Conservation (phyloP, 2,329 filamentous ascomycete genomes). For the Beauveria asiatica region DNA sequence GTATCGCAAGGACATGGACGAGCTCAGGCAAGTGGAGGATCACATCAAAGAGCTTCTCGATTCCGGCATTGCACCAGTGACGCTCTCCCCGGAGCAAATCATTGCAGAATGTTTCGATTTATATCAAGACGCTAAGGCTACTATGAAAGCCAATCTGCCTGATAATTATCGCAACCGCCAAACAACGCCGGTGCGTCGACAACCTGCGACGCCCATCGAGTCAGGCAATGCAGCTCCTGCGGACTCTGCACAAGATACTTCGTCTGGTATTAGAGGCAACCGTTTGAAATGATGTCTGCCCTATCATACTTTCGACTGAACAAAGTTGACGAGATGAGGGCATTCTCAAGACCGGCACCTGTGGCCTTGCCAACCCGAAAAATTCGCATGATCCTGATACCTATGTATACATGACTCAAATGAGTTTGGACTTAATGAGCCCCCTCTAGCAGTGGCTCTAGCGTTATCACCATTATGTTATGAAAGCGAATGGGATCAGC, state of each 20-base stretch:
- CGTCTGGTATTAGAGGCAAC: background rate
- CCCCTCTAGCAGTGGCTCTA: background rate
- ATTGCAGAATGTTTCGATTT: slow-evolving; percentile 38
- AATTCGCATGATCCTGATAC: background rate
- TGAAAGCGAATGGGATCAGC: background rate
- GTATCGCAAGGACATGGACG: slow-evolving; percentile 39
- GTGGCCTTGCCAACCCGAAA: background rate
- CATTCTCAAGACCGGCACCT: background rate
- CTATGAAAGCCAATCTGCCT: slow-evolving; percentile 39
- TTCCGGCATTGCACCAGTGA: slow-evolving; percentile 34
- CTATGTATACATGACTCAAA: background rate
- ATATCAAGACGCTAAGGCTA: slow-evolving; percentile 37
- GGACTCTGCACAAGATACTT: background rate
- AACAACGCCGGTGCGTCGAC: slow-evolving; percentile 11
- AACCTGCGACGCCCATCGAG: background rate
- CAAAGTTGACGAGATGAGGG: background rate
- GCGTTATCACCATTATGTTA: background rate
- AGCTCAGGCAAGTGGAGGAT: slow-evolving; percentile 42
- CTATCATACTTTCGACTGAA: background rate
- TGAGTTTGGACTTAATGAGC: background rate
- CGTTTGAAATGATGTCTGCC: background rate
- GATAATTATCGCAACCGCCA: slow-evolving; percentile 26
- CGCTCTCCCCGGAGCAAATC: slow-evolving; percentile 36
- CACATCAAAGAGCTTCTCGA: slow-evolving; percentile 42
- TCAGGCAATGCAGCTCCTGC: background rate